Percentiles rank a stretch among this genome's conserved stretches.
phyloP scores from a whole-genome alignment of 2,329 filamentous ascomycete genomes.

The Furcasterigmium sp. region DNA sequence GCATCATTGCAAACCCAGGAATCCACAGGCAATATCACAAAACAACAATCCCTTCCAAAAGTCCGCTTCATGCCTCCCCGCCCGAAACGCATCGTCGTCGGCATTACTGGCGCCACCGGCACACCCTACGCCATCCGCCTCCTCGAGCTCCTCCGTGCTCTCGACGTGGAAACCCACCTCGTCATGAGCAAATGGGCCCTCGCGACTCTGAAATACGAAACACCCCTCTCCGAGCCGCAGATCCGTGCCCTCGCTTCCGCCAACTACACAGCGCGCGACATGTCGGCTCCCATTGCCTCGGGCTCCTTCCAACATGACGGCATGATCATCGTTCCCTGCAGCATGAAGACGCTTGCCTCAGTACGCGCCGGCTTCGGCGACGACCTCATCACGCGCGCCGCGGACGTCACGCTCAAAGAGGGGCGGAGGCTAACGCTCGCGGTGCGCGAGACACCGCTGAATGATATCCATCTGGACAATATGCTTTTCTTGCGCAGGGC shows the following conservation, averaged over 20 bases:
- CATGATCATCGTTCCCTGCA: constrained; percentile 43
- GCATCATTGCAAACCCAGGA: not conserved
- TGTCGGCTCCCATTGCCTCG: constrained; percentile 36
- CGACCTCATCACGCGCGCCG: constrained; percentile 38
- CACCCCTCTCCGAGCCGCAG: constrained; percentile 1
- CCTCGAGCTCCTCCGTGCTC: constrained; percentile 30
- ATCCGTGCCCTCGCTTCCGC: constrained; percentile 1
- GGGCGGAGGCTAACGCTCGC: constrained; percentile 30
- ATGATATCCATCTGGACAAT: constrained; percentile 39
- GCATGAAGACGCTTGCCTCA: constrained; percentile 41
- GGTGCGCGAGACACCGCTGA: constrained; percentile 38
- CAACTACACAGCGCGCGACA: constrained; percentile 28
- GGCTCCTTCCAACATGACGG: constrained; percentile 36
- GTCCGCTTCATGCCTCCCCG: not conserved
- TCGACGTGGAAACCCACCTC: constrained; percentile 42
- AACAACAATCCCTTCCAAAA: no score
- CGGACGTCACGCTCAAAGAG: constrained; percentile 42
- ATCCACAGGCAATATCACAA: not conserved
- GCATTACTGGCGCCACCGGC: constrained; percentile 45
- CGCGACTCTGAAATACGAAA: constrained; percentile 40
- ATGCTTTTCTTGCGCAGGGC: constrained; percentile 32
- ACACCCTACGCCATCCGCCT: constrained; percentile 34
- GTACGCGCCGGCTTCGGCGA: constrained; percentile 34
- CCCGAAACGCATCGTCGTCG: constrained; percentile 25
- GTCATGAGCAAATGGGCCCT: constrained; percentile 44